Conservation (phyloP, 2,329 filamentous ascomycete genomes). For the Colletotrichum cordylinicola region DNA sequence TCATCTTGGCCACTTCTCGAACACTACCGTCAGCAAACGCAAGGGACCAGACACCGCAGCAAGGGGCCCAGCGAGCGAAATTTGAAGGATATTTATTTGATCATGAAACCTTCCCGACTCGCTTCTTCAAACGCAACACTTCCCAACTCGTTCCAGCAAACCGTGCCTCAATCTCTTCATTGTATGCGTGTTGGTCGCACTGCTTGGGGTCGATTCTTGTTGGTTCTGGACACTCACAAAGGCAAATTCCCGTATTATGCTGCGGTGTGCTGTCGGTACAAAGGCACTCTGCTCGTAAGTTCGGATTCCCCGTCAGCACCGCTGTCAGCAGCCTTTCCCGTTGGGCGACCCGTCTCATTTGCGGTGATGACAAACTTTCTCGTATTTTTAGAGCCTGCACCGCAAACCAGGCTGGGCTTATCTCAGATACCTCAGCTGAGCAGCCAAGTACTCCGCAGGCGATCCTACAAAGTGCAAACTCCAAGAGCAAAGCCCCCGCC, state of each 20-base stretch:
- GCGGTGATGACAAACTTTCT: conserved; percentile 1
- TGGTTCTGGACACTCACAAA: background rate
- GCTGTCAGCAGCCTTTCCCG: background rate
- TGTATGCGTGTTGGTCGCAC: background rate
- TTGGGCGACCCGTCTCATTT: background rate
- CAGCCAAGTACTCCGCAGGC: conserved; percentile 3
- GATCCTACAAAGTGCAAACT: background rate
- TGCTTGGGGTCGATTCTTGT: background rate
- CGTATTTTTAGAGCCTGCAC: conserved; percentile 10
- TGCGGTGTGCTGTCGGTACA: background rate
- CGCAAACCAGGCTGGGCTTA: background rate
- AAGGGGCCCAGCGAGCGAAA: background rate
- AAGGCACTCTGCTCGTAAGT: background rate
- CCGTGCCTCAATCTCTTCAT: background rate
- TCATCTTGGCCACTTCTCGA: background rate
- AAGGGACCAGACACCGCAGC: background rate
- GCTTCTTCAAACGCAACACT: background rate
- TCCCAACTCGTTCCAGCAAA: background rate
- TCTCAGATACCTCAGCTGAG: conserved; percentile 5
- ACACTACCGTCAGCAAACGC: background rate
- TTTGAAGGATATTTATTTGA: background rate
- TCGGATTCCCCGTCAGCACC: background rate
- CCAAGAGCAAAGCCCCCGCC: background rate
- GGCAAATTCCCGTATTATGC: background rate
- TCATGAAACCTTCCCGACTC: background rate